Evolutionary conservation across 208 protist genomes (phyloP).

Genomic region (Crithidia sp.): DNA sequence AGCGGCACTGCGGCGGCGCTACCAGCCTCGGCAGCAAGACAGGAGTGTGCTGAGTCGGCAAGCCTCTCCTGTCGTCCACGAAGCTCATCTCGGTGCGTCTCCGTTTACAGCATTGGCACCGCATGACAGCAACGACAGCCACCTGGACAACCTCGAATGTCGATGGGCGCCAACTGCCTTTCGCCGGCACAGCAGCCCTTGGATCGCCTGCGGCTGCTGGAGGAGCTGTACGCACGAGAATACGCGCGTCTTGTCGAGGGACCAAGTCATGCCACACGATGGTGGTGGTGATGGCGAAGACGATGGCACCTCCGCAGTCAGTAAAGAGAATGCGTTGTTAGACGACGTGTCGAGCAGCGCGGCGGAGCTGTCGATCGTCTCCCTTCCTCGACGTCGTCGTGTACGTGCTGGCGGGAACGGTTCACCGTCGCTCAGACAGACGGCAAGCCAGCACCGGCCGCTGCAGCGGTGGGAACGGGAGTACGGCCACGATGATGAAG

Average conservation of each 20-base stretch:
- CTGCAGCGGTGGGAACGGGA: conserved; percentile 24
- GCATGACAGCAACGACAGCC: not conserved
- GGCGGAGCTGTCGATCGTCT: not conserved
- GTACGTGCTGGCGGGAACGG: not conserved
- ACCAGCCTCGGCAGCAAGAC: not conserved
- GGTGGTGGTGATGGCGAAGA: too few relatives aligned
- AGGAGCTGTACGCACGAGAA: conserved; percentile 7
- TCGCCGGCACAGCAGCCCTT: not conserved
- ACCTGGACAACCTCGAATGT: not conserved
- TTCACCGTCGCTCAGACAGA: too few relatives aligned
- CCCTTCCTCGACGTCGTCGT: not conserved
- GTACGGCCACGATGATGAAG: not conserved
- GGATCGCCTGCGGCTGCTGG: conserved; percentile 1
- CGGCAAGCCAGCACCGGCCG: not conserved
- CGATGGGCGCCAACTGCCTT: too few relatives aligned
- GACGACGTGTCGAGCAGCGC: not conserved
- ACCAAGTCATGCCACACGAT: too few relatives aligned
- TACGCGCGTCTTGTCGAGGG: not conserved
- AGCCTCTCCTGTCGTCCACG: too few relatives aligned
- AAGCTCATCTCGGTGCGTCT: too few relatives aligned
- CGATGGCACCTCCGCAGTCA: too few relatives aligned
- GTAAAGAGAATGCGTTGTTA: not conserved
- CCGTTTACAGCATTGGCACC: too few relatives aligned
- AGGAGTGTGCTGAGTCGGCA: too few relatives aligned
- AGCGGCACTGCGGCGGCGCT: conserved; percentile 1